A percentile compares a stretch with the other conserved stretches of the same genome.
These are phyloP conservation scores for Bretziella fagacearum DNA, from an alignment of 2,329 filamentous ascomycete species.

Conservation along the genomic window DNA sequence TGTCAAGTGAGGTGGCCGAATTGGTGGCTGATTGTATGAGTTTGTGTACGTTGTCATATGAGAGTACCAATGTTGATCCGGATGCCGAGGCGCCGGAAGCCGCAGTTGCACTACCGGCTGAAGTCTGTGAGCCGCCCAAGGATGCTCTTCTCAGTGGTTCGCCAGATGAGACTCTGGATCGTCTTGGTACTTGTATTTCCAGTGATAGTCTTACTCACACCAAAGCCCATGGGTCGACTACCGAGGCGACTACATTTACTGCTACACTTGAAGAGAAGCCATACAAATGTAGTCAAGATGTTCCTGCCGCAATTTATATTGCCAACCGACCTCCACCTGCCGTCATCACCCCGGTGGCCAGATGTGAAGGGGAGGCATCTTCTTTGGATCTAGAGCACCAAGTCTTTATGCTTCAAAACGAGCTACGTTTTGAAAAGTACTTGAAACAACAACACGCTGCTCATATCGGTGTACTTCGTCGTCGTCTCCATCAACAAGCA, in stretches of 20 bases:
- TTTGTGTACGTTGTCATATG: slow-evolving; percentile 29
- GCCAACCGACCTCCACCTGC: neutral
- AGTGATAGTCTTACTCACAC: too few species aligned
- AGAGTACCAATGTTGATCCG: neutral
- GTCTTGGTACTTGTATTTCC: too few species aligned
- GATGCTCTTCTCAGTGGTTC: neutral
- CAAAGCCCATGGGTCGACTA: neutral
- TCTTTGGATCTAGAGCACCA: slow-evolving; percentile 42
- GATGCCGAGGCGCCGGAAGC: neutral
- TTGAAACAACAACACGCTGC: slow-evolving; percentile 69
- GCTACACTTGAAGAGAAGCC: neutral
- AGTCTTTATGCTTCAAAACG: slow-evolving; percentile 60
- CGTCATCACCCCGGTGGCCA: neutral
- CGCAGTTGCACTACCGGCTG: neutral
- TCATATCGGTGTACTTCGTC: slow-evolving; percentile 62
- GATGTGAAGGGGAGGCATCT: neutral
- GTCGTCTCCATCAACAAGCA: slow-evolving; percentile 58
- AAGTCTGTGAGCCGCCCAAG: neutral
- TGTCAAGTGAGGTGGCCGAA: slow-evolving; percentile 63
- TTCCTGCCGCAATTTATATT: neutral
- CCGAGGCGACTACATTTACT: neutral
- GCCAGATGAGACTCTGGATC: too few species aligned
- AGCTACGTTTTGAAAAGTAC: slow-evolving; percentile 69
- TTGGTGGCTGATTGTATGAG: slow-evolving; percentile 65
- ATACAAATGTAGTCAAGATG: neutral